These are phyloP conservation scores for Calophaca sinica DNA, from an alignment of 306 rosid genomes.

Conservation along the genomic window DNA sequence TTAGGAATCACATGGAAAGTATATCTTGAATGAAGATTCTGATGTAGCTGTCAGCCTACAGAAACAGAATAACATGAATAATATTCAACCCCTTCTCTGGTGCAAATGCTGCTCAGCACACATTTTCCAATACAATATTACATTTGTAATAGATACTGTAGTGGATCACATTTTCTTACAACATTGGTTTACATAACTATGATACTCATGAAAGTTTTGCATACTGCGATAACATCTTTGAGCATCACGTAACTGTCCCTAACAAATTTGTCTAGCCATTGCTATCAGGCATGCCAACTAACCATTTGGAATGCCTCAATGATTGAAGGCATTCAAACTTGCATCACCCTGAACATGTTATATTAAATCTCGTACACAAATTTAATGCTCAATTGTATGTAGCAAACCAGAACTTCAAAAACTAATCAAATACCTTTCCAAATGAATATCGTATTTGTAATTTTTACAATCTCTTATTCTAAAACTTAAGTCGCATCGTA, in stretches of 20 bases:
- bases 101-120: constrained; percentile 16
- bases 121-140: constrained; percentile 22
- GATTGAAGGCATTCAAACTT: constrained; percentile 21
- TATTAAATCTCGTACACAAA: constrained; percentile 6
- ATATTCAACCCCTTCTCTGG: constrained; percentile 28
- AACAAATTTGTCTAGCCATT: neutral
- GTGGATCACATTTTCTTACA: constrained; percentile 4
- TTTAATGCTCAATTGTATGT: constrained; percentile 20
- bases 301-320: constrained; percentile 19
- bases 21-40: constrained; percentile 6
- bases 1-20: constrained; percentile 28
- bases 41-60: constrained; percentile 3
- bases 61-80: constrained; percentile 19
- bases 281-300: constrained; percentile 21
- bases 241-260: constrained; percentile 1
- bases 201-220: constrained; percentile 5
- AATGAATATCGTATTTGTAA: constrained; percentile 8
- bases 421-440: neutral
- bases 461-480: constrained; percentile 15
- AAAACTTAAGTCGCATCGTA: constrained; percentile 27
- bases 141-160: constrained; percentile 17
- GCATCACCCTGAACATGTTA: constrained; percentile 29
- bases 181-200: constrained; percentile 6
- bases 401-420: constrained; percentile 12
- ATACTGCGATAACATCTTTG: constrained; percentile 23